Percentiles rank a stretch among this genome's conserved stretches.
Evolutionary conservation across 148 eudicot species (phyloP).

Genomic region (Polygonum aviculare): DNA sequence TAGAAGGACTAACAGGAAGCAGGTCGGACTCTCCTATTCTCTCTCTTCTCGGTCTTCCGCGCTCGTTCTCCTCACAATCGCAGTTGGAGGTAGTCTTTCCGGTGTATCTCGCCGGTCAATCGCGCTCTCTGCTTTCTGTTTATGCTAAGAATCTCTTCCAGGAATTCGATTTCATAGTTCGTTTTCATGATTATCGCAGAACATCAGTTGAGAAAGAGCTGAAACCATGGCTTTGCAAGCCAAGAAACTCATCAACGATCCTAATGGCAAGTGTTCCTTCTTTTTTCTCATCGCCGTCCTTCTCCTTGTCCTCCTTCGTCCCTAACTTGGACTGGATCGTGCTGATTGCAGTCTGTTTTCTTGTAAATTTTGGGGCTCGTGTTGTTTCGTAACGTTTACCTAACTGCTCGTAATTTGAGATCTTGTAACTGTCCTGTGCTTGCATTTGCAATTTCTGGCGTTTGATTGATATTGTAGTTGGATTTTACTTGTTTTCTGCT

Average conservation of each 20-base stretch:
- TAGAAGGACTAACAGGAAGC: neutral
- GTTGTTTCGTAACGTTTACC: slow-evolving; percentile 1
- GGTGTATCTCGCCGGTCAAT: neutral
- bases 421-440: neutral
- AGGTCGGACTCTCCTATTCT: slow-evolving; percentile 5
- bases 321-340: neutral
- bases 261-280: slow-evolving; percentile 15
- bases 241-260: slow-evolving; percentile 74
- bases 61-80: slow-evolving; percentile 8
- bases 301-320: neutral
- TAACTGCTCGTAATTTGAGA: neutral
- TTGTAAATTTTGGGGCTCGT: slow-evolving; percentile 16
- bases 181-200: neutral
- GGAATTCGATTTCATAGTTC: neutral
- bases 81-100: neutral
- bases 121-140: neutral
- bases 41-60: slow-evolving; percentile 8
- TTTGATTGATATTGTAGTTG: neutral
- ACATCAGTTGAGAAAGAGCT: slow-evolving; percentile 8
- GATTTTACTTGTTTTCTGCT: neutral
- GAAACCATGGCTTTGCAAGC: slow-evolving; percentile 43
- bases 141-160: neutral
- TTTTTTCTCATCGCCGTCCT: no score
- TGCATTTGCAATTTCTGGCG: neutral
- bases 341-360: slow-evolving; percentile 8